Conservation (phyloP, 2,329 filamentous ascomycete genomes). For the Alternaria ventricosa region DNA sequence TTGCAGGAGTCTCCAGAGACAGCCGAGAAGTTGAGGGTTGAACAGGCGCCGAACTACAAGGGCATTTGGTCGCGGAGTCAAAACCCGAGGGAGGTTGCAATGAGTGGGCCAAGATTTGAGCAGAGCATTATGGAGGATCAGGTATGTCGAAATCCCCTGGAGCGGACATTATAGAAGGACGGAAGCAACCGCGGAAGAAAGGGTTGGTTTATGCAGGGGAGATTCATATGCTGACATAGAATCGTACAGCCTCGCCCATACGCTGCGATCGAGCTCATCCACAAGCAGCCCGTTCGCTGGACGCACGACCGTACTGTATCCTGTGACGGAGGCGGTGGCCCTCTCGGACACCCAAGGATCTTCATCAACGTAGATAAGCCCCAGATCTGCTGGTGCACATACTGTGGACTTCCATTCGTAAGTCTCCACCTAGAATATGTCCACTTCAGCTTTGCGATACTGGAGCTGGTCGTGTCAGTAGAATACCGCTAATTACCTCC, state of each 20-base stretch:
- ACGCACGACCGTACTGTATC: constrained; percentile 79
- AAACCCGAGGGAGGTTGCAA: constrained; percentile 78
- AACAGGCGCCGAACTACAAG: constrained; percentile 86
- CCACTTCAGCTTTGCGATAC: background rate
- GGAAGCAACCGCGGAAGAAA: background rate
- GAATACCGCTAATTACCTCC: constrained; percentile 15
- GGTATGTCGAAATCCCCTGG: constrained; percentile 61
- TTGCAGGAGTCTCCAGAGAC: constrained; percentile 62
- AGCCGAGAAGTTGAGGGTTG: constrained; percentile 63
- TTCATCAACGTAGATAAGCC: constrained; percentile 99
- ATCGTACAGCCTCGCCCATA: constrained; percentile 76
- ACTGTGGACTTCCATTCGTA: constrained; percentile 94
- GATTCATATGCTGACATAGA: constrained; percentile 26
- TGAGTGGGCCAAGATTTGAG: constrained; percentile 95
- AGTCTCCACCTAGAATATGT: constrained; percentile 47
- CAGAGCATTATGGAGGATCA: constrained; percentile 93
- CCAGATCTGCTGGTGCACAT: constrained; percentile 86
- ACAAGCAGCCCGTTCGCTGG: constrained; percentile 95
- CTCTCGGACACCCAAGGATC: constrained; percentile 87
- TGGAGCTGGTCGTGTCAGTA: background rate
- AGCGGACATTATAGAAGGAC: background rate
- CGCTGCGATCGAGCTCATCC: constrained; percentile 93
- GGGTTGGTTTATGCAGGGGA: background rate
- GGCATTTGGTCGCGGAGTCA: constrained; percentile 87
- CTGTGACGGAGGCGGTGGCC: constrained; percentile 92